phyloP scores from a whole-genome alignment of 1,139 yeast genomes.

The Pichia cactophila region DNA sequence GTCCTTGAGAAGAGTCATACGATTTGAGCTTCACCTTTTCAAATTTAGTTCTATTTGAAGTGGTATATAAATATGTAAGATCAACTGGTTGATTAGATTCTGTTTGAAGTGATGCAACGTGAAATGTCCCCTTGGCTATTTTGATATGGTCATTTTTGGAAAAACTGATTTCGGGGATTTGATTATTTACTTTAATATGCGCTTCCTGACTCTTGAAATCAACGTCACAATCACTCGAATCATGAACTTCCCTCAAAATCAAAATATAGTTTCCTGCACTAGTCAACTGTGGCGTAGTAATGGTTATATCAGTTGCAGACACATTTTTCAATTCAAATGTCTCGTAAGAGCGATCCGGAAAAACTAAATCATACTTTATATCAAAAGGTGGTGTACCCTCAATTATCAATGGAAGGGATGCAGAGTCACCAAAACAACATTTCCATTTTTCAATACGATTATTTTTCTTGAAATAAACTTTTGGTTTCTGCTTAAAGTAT shows the following conservation, averaged over 20 bases:
- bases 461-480: slow-evolving; percentile 29
- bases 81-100: slow-evolving; percentile 38
- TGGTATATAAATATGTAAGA: slow-evolving; percentile 35
- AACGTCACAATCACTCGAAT: slow-evolving; percentile 68
- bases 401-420: slow-evolving; percentile 45
- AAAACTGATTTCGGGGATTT: slow-evolving; percentile 41
- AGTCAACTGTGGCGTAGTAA: slow-evolving; percentile 47
- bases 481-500: slow-evolving; percentile 44
- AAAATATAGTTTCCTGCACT: slow-evolving; percentile 68
- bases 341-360: slow-evolving; percentile 39
- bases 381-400: slow-evolving; percentile 76
- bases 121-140: slow-evolving; percentile 55
- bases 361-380: slow-evolving; percentile 59
- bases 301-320: slow-evolving; percentile 30
- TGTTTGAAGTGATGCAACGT: slow-evolving; percentile 50
- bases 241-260: slow-evolving; percentile 56
- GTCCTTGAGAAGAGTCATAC: slow-evolving; percentile 30
- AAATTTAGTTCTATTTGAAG: slow-evolving; percentile 25
- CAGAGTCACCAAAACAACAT: slow-evolving; percentile 37
- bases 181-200: slow-evolving; percentile 55
- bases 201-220: slow-evolving; percentile 55
- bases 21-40: slow-evolving; percentile 13
- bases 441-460: slow-evolving; percentile 17
- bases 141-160: slow-evolving; percentile 28
- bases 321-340: slow-evolving; percentile 40